phyloP scores from a whole-genome alignment of 2,329 filamentous ascomycete genomes.

The Fonsecaea multimorphosa region DNA sequence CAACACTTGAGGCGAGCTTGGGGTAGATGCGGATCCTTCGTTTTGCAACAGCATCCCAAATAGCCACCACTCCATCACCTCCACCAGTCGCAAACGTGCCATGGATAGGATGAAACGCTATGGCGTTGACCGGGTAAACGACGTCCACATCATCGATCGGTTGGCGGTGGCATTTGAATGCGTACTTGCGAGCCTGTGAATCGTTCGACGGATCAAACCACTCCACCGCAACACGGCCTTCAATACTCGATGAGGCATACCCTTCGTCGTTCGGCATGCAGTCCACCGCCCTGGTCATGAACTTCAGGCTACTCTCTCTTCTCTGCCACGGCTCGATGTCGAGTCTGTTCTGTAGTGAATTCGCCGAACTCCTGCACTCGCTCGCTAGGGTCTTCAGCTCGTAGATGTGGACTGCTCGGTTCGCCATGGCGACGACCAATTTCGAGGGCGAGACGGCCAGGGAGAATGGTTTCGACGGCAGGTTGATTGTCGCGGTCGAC shows the following conservation, averaged over 20 bases:
- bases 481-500: constrained; percentile 67
- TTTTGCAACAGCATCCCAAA: constrained; percentile 94
- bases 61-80: constrained; percentile 86
- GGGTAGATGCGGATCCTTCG: constrained; percentile 88
- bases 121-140: constrained; percentile 88
- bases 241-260: constrained; percentile 90
- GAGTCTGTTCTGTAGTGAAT: constrained; percentile 50
- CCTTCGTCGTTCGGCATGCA: constrained; percentile 97
- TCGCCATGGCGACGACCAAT: constrained; percentile 93
- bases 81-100: constrained; percentile 90
- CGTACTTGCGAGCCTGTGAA: constrained; percentile 91
- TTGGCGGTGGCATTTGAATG: constrained; percentile 97
- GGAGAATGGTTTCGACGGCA: constrained; percentile 89
- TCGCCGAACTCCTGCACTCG: constrained; percentile 57
- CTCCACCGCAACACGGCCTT: constrained; percentile 93
- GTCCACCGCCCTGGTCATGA: constrained; percentile 88
- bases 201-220: constrained; percentile 93
- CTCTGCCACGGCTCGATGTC: constrained; percentile 84
- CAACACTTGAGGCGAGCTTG: constrained; percentile 78
- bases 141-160: constrained; percentile 72
- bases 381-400: constrained; percentile 73
- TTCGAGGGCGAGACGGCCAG: constrained; percentile 79
- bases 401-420: constrained; percentile 92
- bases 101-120: constrained; percentile 81
- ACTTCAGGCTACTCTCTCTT: constrained; percentile 91